phyloP scores from a whole-genome alignment of 257 asterid species.

The Solanum corneliomulleri region DNA sequence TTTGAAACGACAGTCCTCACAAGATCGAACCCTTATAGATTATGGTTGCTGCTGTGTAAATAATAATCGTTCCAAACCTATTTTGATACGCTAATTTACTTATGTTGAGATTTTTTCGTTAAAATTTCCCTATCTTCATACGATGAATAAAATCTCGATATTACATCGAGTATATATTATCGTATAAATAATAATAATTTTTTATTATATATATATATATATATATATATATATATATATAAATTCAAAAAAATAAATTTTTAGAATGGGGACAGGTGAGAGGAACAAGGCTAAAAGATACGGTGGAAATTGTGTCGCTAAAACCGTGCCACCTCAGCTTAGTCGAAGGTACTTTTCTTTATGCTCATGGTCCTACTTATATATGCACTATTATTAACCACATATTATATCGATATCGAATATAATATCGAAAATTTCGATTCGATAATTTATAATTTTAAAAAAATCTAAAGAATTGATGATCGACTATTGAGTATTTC shows the following conservation, averaged over 20 bases:
- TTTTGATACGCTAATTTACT: neutral
- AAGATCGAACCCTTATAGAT: neutral
- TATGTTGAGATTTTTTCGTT: too few species aligned
- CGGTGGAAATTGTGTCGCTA: conserved; percentile 41
- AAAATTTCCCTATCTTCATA: neutral
- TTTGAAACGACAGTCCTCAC: neutral
- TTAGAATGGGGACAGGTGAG: conserved; percentile 23
- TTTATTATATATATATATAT: too few species aligned
- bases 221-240: too few species aligned
- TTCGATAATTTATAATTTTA: neutral
- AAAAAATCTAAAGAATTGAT: neutral
- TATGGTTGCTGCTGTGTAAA: neutral
- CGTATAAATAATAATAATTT: too few species aligned
- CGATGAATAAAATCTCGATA: neutral
- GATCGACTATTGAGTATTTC: neutral
- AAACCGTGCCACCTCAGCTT: conserved; percentile 62
- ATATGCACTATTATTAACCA: neutral
- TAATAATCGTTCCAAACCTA: neutral
- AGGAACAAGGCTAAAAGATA: conserved; percentile 49
- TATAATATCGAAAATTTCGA: neutral
- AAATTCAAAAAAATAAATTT: too few species aligned
- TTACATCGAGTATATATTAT: too few species aligned
- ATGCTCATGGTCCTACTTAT: neutral
- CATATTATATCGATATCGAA: neutral
- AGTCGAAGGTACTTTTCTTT: conserved; percentile 43